Evolutionary conservation across 495 filamentous ascomycete species (phyloP).

Genomic region (Lophiostoma macrostomum): DNA sequence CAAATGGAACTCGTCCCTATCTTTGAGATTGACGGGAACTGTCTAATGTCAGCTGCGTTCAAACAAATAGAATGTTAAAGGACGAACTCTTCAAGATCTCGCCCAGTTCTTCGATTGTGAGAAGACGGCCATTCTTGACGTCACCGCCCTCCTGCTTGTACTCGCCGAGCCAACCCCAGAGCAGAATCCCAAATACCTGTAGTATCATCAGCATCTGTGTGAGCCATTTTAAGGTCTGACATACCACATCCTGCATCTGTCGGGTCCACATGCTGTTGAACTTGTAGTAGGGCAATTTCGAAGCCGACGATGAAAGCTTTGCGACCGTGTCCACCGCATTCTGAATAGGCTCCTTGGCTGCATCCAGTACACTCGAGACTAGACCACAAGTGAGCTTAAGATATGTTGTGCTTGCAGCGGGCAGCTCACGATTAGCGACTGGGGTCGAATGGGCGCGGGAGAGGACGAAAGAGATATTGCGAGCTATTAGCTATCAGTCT

Average conservation of each 20-base stretch:
- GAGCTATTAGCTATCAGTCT: constrained; percentile 43
- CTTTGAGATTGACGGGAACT: constrained; percentile 97
- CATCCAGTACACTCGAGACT: constrained; percentile 49
- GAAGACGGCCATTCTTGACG: constrained; percentile 55
- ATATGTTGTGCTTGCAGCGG: constrained; percentile 1
- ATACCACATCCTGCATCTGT: constrained; percentile 75
- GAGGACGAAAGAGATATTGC: constrained; percentile 72
- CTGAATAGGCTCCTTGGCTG: constrained; percentile 55
- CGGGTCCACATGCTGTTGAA: constrained; percentile 83
- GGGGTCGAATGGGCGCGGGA: constrained; percentile 89
- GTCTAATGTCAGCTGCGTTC: not conserved
- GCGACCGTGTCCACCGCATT: constrained; percentile 54
- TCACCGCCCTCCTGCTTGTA: constrained; percentile 46
- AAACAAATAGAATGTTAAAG: constrained; percentile 8
- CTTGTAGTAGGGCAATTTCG: constrained; percentile 92
- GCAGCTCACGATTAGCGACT: constrained; percentile 63
- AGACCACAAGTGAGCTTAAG: not conserved
- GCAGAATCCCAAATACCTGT: constrained; percentile 59
- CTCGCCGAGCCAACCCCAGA: constrained; percentile 76
- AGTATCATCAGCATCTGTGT: not conserved
- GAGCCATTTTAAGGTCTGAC: constrained; percentile 6
- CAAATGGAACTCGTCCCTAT: constrained; percentile 84
- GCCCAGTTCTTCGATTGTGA: constrained; percentile 87
- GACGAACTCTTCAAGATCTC: constrained; percentile 65
- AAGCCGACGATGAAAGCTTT: constrained; percentile 66